phyloP scores from a whole-genome alignment of 2,329 filamentous ascomycete species.

The Aspergillus ustus region DNA sequence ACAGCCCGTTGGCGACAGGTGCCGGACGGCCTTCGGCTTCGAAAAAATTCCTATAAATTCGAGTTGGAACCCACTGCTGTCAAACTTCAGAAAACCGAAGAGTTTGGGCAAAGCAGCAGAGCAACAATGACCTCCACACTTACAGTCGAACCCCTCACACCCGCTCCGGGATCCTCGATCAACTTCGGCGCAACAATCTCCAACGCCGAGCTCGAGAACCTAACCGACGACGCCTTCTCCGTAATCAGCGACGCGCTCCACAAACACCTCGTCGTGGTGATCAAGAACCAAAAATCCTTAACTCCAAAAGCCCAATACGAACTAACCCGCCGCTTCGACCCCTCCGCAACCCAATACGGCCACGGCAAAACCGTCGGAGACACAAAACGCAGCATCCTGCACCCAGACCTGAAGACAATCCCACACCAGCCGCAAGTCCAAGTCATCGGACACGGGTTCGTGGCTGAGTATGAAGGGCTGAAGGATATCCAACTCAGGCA shows the following conservation, averaged over 20 bases:
- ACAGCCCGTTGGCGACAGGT: not conserved
- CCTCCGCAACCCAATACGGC: conserved; percentile 67
- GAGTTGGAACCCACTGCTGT: not conserved
- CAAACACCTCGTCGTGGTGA: conserved; percentile 69
- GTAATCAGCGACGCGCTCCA: conserved; percentile 69
- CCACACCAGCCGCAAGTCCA: conserved; percentile 80
- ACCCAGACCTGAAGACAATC: conserved; percentile 80
- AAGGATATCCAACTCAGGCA: conserved; percentile 70
- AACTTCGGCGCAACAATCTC: conserved; percentile 66
- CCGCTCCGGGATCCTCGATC: conserved; percentile 42
- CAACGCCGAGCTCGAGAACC: conserved; percentile 64
- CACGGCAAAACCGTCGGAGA: conserved; percentile 77
- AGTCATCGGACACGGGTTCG: conserved; percentile 76
- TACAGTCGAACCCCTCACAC: conserved; percentile 30
- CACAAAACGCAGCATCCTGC: conserved; percentile 67
- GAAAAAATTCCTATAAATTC: not conserved
- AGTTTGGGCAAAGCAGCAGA: not conserved
- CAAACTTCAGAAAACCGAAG: not conserved
- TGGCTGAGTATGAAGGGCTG: conserved; percentile 72
- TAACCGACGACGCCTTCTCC: conserved; percentile 68
- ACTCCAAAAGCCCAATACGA: conserved; percentile 74
- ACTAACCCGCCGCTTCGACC: conserved; percentile 75
- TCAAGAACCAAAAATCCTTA: conserved; percentile 68
- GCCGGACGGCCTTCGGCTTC: no score
- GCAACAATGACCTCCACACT: not conserved